Evolutionary conservation across 768 basidiomycete species (phyloP).

Genomic region (Rhodotorula taiwanensis): DNA sequence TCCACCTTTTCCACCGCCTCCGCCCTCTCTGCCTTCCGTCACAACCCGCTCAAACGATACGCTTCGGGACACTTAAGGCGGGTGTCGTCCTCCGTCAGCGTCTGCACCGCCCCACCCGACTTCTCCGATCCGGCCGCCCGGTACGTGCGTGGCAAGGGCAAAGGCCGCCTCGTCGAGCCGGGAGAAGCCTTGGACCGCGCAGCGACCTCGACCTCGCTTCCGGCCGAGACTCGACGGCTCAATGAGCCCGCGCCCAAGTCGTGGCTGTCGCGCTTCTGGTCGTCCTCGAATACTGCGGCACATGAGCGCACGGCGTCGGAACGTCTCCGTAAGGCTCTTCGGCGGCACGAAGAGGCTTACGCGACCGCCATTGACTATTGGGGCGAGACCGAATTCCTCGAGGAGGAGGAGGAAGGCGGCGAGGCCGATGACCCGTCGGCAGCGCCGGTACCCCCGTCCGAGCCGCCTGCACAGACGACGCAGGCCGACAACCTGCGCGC

Average conservation of each 20-base stretch:
- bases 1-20: slow-evolving; percentile 1
- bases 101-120: slow-evolving; percentile 25
- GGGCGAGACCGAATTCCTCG: slow-evolving; percentile 16
- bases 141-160: slow-evolving; percentile 14
- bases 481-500: neutral
- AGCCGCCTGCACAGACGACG: neutral
- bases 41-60: slow-evolving; percentile 7
- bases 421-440: slow-evolving; percentile 2
- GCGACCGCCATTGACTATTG: neutral
- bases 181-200: neutral
- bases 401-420: slow-evolving; percentile 16
- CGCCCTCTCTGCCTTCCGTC: slow-evolving; percentile 2
- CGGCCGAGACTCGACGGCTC: too few relatives aligned
- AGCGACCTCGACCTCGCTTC: neutral
- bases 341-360: slow-evolving; percentile 7
- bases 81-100: slow-evolving; percentile 2
- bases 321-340: neutral
- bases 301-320: neutral
- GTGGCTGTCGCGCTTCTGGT: slow-evolving; percentile 27
- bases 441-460: too few relatives aligned
- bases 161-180: slow-evolving; percentile 13
- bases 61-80: neutral
- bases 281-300: neutral
- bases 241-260: neutral
- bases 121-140: slow-evolving; percentile 4